Percentiles rank a stretch among this genome's conserved stretches.
Conservation (phyloP, 495 filamentous ascomycete species). For the Echria macrotheca region DNA sequence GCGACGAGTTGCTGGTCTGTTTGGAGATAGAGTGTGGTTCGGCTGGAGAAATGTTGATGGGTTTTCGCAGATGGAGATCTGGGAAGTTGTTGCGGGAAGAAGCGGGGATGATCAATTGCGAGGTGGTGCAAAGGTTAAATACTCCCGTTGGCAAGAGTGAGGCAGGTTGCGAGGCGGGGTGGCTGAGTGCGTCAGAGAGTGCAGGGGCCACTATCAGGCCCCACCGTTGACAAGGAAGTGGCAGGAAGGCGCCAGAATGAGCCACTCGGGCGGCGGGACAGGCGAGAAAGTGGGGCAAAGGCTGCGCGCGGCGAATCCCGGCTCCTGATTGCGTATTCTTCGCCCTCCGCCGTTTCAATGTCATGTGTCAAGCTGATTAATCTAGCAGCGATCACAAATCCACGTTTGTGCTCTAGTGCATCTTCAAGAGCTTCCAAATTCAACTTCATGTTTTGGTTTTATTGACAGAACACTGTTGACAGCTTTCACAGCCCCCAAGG, state of each 20-base stretch:
- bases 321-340: neutral
- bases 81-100: too few relatives aligned
- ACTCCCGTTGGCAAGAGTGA: slow-evolving; percentile 35
- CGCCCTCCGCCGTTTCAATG: too few relatives aligned
- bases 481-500: neutral
- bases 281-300: slow-evolving; percentile 5
- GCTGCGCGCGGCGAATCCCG: neutral
- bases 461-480: too few relatives aligned
- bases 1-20: neutral
- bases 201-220: slow-evolving; percentile 30
- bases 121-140: slow-evolving; percentile 35
- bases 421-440: too few relatives aligned
- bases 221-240: slow-evolving; percentile 19
- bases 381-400: neutral
- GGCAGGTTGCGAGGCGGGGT: slow-evolving; percentile 21
- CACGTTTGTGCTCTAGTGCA: too few relatives aligned
- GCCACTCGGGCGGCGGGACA: slow-evolving; percentile 1
- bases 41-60: neutral
- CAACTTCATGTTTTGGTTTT: too few relatives aligned
- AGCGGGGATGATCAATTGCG: slow-evolving; percentile 22
- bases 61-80: neutral
- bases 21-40: neutral
- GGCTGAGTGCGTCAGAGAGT: slow-evolving; percentile 31
- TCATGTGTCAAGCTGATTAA: slow-evolving; percentile 10
- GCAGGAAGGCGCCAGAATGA: slow-evolving; percentile 25